Base-by-base conservation (phyloP, 2,329 filamentous ascomycete species). In the Basipetospora chlamydospora region DNA sequence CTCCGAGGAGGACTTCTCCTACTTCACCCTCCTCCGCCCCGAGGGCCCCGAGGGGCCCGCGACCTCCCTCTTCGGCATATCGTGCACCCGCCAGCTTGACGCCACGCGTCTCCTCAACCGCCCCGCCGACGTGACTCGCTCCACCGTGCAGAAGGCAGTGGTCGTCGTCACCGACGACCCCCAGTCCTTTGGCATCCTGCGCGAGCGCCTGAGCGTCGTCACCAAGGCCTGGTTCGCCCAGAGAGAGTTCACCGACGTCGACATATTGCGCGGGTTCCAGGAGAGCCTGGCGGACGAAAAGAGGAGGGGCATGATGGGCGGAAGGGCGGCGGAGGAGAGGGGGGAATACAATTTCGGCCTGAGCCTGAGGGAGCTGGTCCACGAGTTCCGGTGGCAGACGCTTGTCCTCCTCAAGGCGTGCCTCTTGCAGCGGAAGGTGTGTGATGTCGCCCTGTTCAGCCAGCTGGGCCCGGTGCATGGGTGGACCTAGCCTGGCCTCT, bases 171-270 rank as follows among this genome's bases (percentile, higher is more conserved):
- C 84, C 38, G 84, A 95, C 57, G 85, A 76, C 43, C 90, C 90
- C 7, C 82, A 90, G 51, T 77, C 77, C 49, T 93, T 98, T 56
- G 87, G 86, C 39, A 82, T 90, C 61, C 63, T 98, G 53, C 77
- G 88, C 49, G 84, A 96, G 58, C 80, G 90, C 46, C 63, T 98
- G 44, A 81, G 82, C 33, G 77, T 94, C 22, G 87, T 98, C 12
- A 95, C 88, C 4, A 81, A 78, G 47, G 88, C 88, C 17, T 98
- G 90, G 90, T 98, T 98, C 59, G 83, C 80, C 42, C 90, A 98
- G 64, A 79, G 66, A 42, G 85, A 96, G 53, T 98, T 98, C 52
- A 77, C 80, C 20, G 88, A 96, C 54, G 70, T 80, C 33, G 88
- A 95, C 54, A 95, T 98, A 47, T 61, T 98, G 44, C 66, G 80